A percentile compares a stretch with the other conserved stretches of the same genome.
Evolutionary conservation across 768 basidiomycete genomes (phyloP).

Genomic region (Leccinum variicolor): DNA sequence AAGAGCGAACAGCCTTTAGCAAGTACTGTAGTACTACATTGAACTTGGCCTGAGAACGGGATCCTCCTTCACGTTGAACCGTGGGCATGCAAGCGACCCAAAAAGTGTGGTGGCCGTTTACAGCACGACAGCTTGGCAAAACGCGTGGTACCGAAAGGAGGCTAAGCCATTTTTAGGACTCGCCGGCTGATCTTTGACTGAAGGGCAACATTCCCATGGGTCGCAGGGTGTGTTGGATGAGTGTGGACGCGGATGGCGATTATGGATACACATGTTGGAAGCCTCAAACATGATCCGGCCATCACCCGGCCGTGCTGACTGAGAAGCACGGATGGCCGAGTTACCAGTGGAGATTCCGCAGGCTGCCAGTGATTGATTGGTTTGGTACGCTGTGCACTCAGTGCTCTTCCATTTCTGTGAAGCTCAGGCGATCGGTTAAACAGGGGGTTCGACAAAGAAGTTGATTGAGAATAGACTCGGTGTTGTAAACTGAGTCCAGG

Average conservation of each 20-base stretch:
- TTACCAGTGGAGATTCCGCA: neutral
- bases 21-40: neutral
- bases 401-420: neutral
- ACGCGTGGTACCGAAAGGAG: neutral
- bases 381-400: neutral
- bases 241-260: neutral
- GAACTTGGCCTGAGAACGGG: neutral
- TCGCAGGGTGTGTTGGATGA: neutral
- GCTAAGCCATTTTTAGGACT: neutral
- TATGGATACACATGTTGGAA: neutral
- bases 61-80: neutral
- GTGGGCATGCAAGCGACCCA: neutral
- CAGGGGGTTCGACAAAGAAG: neutral
- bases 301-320: neutral
- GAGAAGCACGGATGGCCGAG: neutral
- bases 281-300: neutral
- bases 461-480: neutral
- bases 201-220: neutral
- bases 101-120: neutral
- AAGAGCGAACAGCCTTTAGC: neutral
- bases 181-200: neutral
- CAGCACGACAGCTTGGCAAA: neutral
- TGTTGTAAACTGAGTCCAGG: neutral
- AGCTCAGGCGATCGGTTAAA: neutral
- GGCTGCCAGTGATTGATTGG: neutral